Evolutionary conservation across 176 grass and related monocot genomes (phyloP).

Genomic region (Musa acuminata): DNA sequence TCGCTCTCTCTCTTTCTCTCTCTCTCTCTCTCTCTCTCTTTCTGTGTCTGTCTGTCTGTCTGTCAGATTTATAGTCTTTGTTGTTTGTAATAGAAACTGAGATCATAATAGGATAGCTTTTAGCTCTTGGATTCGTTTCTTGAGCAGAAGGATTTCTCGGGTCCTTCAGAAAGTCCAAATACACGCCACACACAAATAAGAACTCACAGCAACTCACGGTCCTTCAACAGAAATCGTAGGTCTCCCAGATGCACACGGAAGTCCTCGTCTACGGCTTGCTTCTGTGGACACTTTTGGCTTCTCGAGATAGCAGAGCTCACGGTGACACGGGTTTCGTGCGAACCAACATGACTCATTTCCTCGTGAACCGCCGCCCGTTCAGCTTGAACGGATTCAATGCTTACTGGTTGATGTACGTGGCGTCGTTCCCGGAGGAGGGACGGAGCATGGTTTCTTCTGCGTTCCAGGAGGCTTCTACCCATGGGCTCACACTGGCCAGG

Average conservation of each 20-base stretch:
- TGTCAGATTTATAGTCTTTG: too few species aligned
- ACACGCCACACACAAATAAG: too few species aligned
- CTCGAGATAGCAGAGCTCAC: neutral
- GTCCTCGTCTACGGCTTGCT: neutral
- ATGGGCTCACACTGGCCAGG: neutral
- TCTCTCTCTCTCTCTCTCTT: too few species aligned
- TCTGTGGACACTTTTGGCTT: neutral
- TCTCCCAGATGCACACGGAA: neutral
- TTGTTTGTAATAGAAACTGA: too few species aligned
- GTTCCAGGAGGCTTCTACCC: neutral
- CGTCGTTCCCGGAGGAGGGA: neutral
- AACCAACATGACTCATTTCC: conserved; percentile 2
- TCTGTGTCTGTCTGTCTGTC: too few species aligned
- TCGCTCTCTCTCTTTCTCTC: too few species aligned
- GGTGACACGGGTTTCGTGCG: neutral
- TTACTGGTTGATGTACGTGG: conserved; percentile 13
- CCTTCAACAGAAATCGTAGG: neutral
- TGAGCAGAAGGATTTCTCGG: too few species aligned
- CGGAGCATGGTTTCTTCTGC: neutral
- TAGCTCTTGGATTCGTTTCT: too few species aligned
- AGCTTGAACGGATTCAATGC: conserved; percentile 8
- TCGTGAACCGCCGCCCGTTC: neutral
- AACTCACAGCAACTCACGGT: too few species aligned
- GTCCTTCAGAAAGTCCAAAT: too few species aligned
- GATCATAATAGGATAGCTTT: too few species aligned